Conservation (phyloP, 2,329 filamentous ascomycete species). For the Didymella keratinophila region DNA sequence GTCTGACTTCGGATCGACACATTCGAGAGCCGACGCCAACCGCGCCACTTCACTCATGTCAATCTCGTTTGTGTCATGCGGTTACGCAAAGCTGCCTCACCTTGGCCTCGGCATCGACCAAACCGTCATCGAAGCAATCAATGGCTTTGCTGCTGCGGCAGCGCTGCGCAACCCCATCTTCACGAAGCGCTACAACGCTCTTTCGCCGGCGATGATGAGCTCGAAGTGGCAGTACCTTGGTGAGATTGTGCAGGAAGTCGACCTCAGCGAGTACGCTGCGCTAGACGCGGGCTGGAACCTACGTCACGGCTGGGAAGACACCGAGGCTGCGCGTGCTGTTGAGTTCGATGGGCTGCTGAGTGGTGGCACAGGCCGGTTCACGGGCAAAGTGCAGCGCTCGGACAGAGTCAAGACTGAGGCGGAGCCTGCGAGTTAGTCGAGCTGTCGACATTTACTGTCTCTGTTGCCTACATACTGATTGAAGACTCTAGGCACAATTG, state of each 20-base stretch:
- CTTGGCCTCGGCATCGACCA: constrained; percentile 44
- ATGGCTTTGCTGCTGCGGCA: constrained; percentile 8
- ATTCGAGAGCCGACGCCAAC: constrained; percentile 41
- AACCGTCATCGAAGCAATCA: constrained; percentile 37
- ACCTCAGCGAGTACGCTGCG: constrained; percentile 41
- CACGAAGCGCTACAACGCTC: constrained; percentile 38
- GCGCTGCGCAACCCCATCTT: constrained; percentile 34
- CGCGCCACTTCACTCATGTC: constrained; percentile 48
- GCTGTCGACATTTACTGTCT: not conserved
- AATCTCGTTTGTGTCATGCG: constrained; percentile 67
- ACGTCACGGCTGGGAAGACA: constrained; percentile 43
- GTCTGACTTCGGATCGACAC: constrained; percentile 50
- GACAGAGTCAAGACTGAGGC: constrained; percentile 28
- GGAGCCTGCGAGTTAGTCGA: constrained; percentile 28
- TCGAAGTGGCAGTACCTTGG: constrained; percentile 49
- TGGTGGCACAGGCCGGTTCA: constrained; percentile 55
- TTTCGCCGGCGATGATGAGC: constrained; percentile 50
- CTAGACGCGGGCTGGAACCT: constrained; percentile 46
- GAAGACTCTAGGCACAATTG: not conserved
- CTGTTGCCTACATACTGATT: not conserved
- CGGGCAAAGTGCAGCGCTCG: constrained; percentile 35
- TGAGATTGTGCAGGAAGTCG: constrained; percentile 51
- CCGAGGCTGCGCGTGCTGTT: constrained; percentile 45
- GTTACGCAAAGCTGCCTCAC: constrained; percentile 61
- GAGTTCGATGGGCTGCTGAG: constrained; percentile 53